Base-by-base conservation (phyloP, 768 basidiomycete species). In the Boletellus sp. region DNA sequence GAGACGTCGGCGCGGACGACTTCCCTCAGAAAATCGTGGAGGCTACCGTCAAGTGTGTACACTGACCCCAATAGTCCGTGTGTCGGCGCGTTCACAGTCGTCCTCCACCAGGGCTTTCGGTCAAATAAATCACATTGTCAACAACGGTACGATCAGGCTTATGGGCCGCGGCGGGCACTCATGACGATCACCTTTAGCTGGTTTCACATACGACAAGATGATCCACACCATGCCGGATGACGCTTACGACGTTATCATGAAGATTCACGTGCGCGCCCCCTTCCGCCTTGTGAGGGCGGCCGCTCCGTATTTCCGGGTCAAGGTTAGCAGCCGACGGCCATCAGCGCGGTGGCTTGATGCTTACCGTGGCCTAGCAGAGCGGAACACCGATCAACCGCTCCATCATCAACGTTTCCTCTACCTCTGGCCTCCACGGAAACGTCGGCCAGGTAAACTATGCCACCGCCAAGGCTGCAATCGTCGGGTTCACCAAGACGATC, bases 141-240 rank as follows among this genome's bases (percentile, higher is more conserved):
- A 91, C 70, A 92, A 92, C 54, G 84, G 81, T 78, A 24, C 43
- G 72, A 63, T 3, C n/a, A 3, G 9, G 10, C 10, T 20, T 41
- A 6, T 33, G 5, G 10, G 16, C 33, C n/a, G n/a, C 11, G 15
- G 10, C n/a, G 16, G n/a, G 28, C 37, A 10, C 47, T 49, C 33
- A 54, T 45, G 39, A 36, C 35, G 44, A 31, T 35, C 40, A 6
- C 36, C 11, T 16, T 44, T 53, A 81, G 84, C 85, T 41, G 85
- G 83, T 42, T 89, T 89, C 72, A 88, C 87, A 7, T 88, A 78
- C 58, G 87, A 90, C 76, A 86, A 84, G 68, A 93, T 93, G 90
- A 73, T 91, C 34, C 90, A 90, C 70, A 90, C 87, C 6, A 90
- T 84, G 52, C 83, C 86, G 3, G 90, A 93, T 69, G 87, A 90